These are phyloP conservation scores for Zasmidium cellare DNA, from an alignment of 2,329 filamentous ascomycete genomes.

Conservation along the genomic window DNA sequence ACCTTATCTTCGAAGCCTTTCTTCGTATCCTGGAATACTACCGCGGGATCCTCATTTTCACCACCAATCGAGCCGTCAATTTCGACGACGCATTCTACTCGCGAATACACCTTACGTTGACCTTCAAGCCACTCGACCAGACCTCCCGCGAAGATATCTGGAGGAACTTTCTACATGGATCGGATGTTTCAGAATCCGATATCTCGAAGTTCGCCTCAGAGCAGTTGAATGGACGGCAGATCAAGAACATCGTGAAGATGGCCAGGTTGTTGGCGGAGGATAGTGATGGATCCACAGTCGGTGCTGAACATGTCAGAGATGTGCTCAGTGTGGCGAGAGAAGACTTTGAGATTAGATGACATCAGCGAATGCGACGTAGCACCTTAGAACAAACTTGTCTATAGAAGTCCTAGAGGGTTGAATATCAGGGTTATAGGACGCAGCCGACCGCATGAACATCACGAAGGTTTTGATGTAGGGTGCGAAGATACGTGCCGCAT, in stretches of 20 bases:
- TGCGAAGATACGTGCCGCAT: too few species aligned
- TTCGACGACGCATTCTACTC: constrained; percentile 40
- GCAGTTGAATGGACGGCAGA: constrained; percentile 17
- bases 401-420: too few species aligned
- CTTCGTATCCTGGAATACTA: constrained; percentile 39
- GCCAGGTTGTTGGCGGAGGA: constrained; percentile 17
- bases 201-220: constrained; percentile 13
- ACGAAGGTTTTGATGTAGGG: too few species aligned
- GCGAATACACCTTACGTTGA: constrained; percentile 35
- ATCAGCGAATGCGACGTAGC: too few species aligned
- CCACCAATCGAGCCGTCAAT: constrained; percentile 37
- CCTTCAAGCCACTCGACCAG: constrained; percentile 15
- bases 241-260: constrained; percentile 23
- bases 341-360: neutral
- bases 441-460: too few species aligned
- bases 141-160: constrained; percentile 62
- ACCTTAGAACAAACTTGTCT: too few species aligned
- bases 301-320: constrained; percentile 1
- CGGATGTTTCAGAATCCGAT: constrained; percentile 7
- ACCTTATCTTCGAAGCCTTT: constrained; percentile 32
- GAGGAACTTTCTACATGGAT: constrained; percentile 64
- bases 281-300: neutral
- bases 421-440: too few species aligned
- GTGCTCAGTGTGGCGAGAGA: constrained; percentile 4
- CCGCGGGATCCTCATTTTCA: constrained; percentile 41